These are phyloP conservation scores for Spinellus fusiger DNA, from an alignment of 192 early-diverging fungal species.

Conservation along the genomic window DNA sequence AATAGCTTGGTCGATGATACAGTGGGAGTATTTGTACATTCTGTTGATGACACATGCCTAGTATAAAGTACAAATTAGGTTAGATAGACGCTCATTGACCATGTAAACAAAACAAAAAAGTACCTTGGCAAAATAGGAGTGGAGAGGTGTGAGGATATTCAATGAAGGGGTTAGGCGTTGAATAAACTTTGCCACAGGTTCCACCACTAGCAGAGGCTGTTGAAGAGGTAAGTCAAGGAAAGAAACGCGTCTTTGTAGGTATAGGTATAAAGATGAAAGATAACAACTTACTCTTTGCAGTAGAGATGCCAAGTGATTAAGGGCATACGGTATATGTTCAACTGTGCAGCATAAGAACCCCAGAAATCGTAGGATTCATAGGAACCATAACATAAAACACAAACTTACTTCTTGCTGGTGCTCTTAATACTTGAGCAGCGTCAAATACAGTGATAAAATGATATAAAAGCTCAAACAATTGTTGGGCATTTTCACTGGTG, in stretches of 20 bases:
- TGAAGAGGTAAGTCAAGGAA: background rate
- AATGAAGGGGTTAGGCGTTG: slow-evolving; percentile 29
- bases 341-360: slow-evolving; percentile 20
- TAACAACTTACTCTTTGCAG: slow-evolving; percentile 32
- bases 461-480: slow-evolving; percentile 31
- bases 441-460: slow-evolving; percentile 37
- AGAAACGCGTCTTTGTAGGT: no score
- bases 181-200: slow-evolving; percentile 32
- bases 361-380: background rate
- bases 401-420: slow-evolving; percentile 34
- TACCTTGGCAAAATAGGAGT: slow-evolving; percentile 35
- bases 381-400: background rate
- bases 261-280: no score
- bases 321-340: slow-evolving; percentile 31
- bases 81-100: no score
- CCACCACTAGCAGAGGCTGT: slow-evolving; percentile 37
- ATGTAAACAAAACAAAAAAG: no score
- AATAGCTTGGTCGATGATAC: slow-evolving; percentile 45
- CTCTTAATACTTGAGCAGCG: slow-evolving; percentile 26
- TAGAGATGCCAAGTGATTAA: slow-evolving; percentile 30
- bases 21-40: slow-evolving; percentile 40
- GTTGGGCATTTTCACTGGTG: slow-evolving; percentile 26
- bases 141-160: slow-evolving; percentile 38
- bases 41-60: slow-evolving; percentile 45
- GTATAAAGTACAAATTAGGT: no score